These are phyloP conservation scores for Peronosclerospora sorghi DNA, from an alignment of 352 stramenopile species.

Conservation along the genomic window DNA sequence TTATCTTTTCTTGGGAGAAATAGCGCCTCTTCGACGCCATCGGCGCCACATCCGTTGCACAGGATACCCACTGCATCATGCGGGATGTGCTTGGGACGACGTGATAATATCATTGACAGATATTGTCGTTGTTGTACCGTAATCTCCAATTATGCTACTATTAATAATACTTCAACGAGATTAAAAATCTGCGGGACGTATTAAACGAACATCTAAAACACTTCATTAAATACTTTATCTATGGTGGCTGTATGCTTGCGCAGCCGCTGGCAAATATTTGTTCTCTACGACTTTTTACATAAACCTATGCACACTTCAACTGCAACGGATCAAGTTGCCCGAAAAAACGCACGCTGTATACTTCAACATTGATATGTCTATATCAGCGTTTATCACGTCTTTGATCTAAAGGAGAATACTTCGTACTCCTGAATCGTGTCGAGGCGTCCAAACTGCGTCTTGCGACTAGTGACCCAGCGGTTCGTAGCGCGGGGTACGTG, in stretches of 20 bases:
- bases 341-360: not conserved
- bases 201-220: no score
- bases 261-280: conserved; percentile 17
- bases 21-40: no score
- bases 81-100: no score
- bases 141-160: no score
- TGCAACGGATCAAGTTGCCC: conserved; percentile 2
- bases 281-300: conserved; percentile 20
- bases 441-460: conserved; percentile 53
- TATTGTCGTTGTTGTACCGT: no score
- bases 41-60: no score
- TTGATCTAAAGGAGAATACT: conserved; percentile 50
- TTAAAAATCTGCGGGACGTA: no score
- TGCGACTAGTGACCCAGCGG: conserved; percentile 49
- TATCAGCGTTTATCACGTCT: conserved; percentile 32
- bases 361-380: no score
- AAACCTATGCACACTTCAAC: conserved; percentile 14
- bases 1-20: no score
- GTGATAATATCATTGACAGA: no score
- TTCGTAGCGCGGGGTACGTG: conserved; percentile 36
- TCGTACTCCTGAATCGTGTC: conserved; percentile 63
- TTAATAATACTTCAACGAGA: no score
- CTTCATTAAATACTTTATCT: conserved; percentile 28
- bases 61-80: no score
- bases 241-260: conserved; percentile 2